Evolutionary conservation across 371 early-diverging fungal species (phyloP).

Genomic region (Lichtheimia ramosa): DNA sequence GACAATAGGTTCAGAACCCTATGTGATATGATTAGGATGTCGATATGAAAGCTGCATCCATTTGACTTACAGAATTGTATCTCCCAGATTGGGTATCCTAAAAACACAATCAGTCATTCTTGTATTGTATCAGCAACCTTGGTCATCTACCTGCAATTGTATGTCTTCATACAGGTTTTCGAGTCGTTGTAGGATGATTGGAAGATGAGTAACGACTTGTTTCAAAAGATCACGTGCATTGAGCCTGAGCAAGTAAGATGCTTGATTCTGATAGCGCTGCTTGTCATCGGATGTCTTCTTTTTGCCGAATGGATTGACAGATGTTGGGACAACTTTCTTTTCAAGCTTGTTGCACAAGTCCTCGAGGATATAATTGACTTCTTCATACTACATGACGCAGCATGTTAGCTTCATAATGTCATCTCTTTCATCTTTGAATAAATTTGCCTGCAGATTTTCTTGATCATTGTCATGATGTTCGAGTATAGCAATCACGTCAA

Average conservation of each 20-base stretch:
- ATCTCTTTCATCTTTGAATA: no score
- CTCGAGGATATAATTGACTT: constrained; percentile 49
- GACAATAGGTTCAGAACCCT: constrained; percentile 28
- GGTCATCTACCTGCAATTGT: constrained; percentile 22
- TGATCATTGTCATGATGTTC: no score
- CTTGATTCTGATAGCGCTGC: constrained; percentile 14
- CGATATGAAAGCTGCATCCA: background rate
- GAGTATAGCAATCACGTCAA: no score
- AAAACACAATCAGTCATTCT: background rate
- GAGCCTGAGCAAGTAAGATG: constrained; percentile 37
- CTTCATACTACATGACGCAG: constrained; percentile 15
- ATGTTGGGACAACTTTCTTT: constrained; percentile 44
- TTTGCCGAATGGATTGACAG: constrained; percentile 30
- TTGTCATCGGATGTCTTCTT: constrained; percentile 29
- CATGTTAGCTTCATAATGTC: background rate
- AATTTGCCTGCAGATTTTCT: no score
- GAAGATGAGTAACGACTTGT: constrained; percentile 32
- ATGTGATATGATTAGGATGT: background rate
- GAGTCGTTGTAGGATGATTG: constrained; percentile 29
- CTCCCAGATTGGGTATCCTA: constrained; percentile 36
- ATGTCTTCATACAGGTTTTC: constrained; percentile 33
- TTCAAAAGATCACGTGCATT: constrained; percentile 33
- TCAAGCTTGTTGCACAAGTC: constrained; percentile 56
- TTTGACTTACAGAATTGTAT: constrained; percentile 13
- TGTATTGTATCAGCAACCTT: background rate